These are phyloP conservation scores for Trypanosoma vivax DNA, from an alignment of 208 protist species.

Conservation along the genomic window DNA sequence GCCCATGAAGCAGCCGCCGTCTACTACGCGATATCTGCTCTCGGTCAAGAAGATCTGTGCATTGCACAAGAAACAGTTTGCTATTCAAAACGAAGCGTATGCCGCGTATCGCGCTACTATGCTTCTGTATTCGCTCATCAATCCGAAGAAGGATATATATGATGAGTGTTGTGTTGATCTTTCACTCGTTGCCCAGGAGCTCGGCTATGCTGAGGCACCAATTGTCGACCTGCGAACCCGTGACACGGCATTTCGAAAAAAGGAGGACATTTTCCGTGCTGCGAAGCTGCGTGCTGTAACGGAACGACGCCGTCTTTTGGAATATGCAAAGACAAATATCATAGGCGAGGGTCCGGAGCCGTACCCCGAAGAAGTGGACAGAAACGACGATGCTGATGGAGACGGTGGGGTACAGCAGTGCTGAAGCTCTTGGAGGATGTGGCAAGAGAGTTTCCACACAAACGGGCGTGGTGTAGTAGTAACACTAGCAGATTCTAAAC, in stretches of 20 bases:
- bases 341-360: too few species aligned
- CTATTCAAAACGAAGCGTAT: slow-evolving; percentile 50
- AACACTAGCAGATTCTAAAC: too few species aligned
- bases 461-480: too few species aligned
- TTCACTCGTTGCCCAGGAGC: slow-evolving; percentile 53
- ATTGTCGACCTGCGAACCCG: slow-evolving; percentile 69
- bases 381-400: too few species aligned
- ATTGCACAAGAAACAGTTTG: slow-evolving; percentile 57
- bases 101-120: slow-evolving; percentile 60
- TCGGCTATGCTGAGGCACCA: slow-evolving; percentile 59
- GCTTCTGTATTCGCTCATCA: slow-evolving; percentile 53
- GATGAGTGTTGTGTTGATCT: slow-evolving; percentile 41
- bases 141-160: slow-evolving; percentile 45
- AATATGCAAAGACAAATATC: not conserved
- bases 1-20: slow-evolving; percentile 10
- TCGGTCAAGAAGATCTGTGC: slow-evolving; percentile 50
- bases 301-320: not conserved
- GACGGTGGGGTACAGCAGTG: too few species aligned
- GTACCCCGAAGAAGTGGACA: not conserved
- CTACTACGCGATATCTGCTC: slow-evolving; percentile 28
- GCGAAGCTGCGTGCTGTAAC: slow-evolving; percentile 23
- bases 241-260: slow-evolving; percentile 63
- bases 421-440: too few species aligned
- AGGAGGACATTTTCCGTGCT: slow-evolving; percentile 64
- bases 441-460: too few species aligned